Evolutionary conservation across 495 filamentous ascomycete species (phyloP).

Genomic region (Arthonia radiata): DNA sequence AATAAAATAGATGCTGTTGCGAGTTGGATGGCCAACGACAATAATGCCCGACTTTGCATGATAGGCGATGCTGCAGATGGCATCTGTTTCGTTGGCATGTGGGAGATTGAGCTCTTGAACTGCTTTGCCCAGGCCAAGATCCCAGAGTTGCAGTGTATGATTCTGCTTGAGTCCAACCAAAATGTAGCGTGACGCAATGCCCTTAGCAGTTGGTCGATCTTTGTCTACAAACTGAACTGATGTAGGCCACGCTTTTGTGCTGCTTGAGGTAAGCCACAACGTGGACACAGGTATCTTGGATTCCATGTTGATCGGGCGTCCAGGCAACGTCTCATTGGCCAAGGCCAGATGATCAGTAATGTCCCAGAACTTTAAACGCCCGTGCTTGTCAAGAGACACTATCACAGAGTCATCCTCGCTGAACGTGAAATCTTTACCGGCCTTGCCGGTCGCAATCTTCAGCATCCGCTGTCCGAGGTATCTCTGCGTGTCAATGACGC

Average conservation of each 20-base stretch:
- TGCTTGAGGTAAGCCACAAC: conserved; percentile 48
- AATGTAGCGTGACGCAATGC: conserved; percentile 70
- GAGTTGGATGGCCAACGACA: conserved; percentile 80
- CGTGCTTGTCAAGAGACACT: conserved; percentile 88
- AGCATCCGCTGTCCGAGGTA: conserved; percentile 66
- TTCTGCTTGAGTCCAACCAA: conserved; percentile 98
- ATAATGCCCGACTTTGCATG: conserved; percentile 77
- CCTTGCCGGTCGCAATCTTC: conserved; percentile 89
- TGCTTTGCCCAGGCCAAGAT: conserved; percentile 78
- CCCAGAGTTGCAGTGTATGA: conserved; percentile 96
- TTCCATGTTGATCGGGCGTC: conserved; percentile 35
- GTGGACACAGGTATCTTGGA: conserved; percentile 55
- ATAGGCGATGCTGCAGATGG: conserved; percentile 86
- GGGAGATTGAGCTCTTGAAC: conserved; percentile 94
- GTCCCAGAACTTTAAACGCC: conserved; percentile 92
- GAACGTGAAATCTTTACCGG: conserved; percentile 93
- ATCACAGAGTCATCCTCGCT: conserved; percentile 87
- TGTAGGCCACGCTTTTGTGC: conserved; percentile 81
- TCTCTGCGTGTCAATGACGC: conserved; percentile 56
- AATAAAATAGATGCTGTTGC: conserved; percentile 92
- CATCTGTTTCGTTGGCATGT: conserved; percentile 88
- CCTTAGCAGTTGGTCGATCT: conserved; percentile 65
- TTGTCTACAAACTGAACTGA: conserved; percentile 93
- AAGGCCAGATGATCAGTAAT: conserved; percentile 45
- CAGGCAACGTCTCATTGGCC: conserved; percentile 25